Evolutionary conservation across 73 alveolate species (phyloP), one percentile per base, ranked within the genome.

Genomic region (Paraurostyla sp.): DNA sequence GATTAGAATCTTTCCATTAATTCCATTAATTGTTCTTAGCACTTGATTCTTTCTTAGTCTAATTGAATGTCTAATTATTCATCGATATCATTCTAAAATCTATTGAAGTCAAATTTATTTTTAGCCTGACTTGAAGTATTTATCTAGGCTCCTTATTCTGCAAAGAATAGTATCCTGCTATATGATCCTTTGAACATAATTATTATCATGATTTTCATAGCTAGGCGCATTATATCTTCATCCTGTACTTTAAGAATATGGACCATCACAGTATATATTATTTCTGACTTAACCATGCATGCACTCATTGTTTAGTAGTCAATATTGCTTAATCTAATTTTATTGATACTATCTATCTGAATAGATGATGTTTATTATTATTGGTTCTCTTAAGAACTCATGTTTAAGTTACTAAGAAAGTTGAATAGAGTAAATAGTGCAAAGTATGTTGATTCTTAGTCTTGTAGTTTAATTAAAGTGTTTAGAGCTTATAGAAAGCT

Each of bases 371-470:
- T n/a, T n/a, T n/a, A n/a, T n/a, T n/a, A n/a, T n/a, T n/a, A n/a
- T n/a, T n/a, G n/a, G n/a, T n/a, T n/a, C n/a, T n/a, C n/a, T n/a
- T n/a, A n/a, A n/a, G n/a, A n/a, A n/a, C n/a, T n/a, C n/a, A n/a
- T n/a, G 22, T 48, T 76, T 50, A 75, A 41, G 30, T 42, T 83
- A 22, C 38, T 22, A 29, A 75, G 59, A 16, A 84, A 45, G 63
- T 49, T 68, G 57, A 87, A 87, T n/a, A 87, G 49, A 54, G 93
- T 58, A 58, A 50, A 87, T 23, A 87, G 63, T 0, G 93, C 85
- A 62, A 87, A 87, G 43, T 87, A 87, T 3, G 58, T 13, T 42
- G 76, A 22, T 29, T 87, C 93, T 6, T 84, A 36, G 36, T 87
- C 93, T 0, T 73, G 6, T 15, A 69, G 7, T 46, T 43, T 69